Conservation (phyloP, 1,139 yeast species). For the Scheffersomyces stambukii region DNA sequence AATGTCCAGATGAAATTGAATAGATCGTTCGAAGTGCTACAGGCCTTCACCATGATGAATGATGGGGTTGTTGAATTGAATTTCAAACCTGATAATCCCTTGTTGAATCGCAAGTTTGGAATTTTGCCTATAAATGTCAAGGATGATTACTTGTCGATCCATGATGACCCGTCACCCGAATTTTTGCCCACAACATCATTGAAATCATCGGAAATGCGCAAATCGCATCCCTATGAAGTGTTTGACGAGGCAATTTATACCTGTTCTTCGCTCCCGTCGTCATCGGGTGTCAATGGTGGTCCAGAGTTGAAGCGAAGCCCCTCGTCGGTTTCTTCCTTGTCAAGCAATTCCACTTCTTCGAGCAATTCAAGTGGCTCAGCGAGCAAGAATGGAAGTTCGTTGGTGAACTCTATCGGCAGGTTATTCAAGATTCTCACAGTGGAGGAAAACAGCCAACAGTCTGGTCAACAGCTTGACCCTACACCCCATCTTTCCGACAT, state of each 20-base stretch:
- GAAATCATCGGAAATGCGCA: slow-evolving; percentile 33
- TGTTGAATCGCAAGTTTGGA: slow-evolving; percentile 47
- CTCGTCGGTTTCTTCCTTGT: slow-evolving; percentile 1
- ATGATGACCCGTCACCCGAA: slow-evolving; percentile 13
- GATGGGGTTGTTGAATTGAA: slow-evolving; percentile 11
- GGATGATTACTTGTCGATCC: slow-evolving; percentile 22
- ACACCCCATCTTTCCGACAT: slow-evolving; percentile 2
- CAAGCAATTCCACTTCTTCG: neutral
- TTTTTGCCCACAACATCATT: slow-evolving; percentile 10
- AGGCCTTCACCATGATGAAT: slow-evolving; percentile 13
- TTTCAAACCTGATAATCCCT: slow-evolving; percentile 47
- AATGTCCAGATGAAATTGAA: slow-evolving; percentile 26
- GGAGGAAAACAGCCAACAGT: slow-evolving; percentile 14
- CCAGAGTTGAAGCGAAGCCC: too few species aligned
- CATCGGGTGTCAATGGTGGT: neutral
- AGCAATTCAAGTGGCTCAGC: slow-evolving; percentile 8
- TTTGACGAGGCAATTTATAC: slow-evolving; percentile 76
- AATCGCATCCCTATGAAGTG: slow-evolving; percentile 66
- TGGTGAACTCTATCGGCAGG: slow-evolving; percentile 36
- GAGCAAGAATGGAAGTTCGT: slow-evolving; percentile 21
- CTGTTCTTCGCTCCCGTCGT: slow-evolving; percentile 23
- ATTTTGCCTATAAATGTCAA: slow-evolving; percentile 34
- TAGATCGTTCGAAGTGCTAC: slow-evolving; percentile 16
- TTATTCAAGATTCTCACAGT: slow-evolving; percentile 33
- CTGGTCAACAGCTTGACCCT: neutral